Percentiles rank a stretch among this genome's conserved stretches.
Conservation (phyloP, 345 rosid species). For the Eucalyptus cloeziana region DNA sequence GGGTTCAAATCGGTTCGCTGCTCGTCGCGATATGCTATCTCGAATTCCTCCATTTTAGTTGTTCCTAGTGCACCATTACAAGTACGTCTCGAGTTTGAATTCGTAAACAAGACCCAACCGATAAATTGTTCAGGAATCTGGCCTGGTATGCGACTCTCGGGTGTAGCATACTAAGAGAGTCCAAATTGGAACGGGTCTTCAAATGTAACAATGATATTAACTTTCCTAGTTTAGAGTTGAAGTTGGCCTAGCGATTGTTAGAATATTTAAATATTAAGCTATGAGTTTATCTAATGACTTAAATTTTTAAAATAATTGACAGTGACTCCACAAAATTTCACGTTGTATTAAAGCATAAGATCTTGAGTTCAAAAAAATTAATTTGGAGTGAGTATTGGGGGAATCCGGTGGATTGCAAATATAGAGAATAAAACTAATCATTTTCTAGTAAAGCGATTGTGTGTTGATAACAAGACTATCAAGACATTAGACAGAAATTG, state of each 20-base stretch:
- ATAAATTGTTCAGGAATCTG: not conserved
- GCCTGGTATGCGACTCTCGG: not conserved
- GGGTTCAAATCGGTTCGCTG: not conserved
- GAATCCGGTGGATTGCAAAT: not conserved
- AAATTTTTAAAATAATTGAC: too few relatives aligned
- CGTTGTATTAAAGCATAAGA: not conserved
- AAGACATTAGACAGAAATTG: not conserved
- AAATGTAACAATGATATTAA: not conserved
- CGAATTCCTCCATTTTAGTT: not conserved
- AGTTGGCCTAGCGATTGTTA: not conserved
- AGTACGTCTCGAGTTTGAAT: not conserved
- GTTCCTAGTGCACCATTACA: not conserved
- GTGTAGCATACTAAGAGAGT: not conserved
- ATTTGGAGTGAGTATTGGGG: not conserved
- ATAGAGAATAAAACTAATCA: not conserved
- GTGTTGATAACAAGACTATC: not conserved
- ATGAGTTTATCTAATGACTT: rapidly evolving
- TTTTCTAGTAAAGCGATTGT: too few relatives aligned
- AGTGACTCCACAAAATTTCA: not conserved
- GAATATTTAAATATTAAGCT: too few relatives aligned
- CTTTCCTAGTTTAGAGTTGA: not conserved
- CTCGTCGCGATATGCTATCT: not conserved
- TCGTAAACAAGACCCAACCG: not conserved
- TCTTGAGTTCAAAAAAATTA: not conserved
- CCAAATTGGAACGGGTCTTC: too few relatives aligned